Base-by-base conservation (phyloP, 2,329 filamentous ascomycete genomes). In the Chrysoporthe cubensis region DNA sequence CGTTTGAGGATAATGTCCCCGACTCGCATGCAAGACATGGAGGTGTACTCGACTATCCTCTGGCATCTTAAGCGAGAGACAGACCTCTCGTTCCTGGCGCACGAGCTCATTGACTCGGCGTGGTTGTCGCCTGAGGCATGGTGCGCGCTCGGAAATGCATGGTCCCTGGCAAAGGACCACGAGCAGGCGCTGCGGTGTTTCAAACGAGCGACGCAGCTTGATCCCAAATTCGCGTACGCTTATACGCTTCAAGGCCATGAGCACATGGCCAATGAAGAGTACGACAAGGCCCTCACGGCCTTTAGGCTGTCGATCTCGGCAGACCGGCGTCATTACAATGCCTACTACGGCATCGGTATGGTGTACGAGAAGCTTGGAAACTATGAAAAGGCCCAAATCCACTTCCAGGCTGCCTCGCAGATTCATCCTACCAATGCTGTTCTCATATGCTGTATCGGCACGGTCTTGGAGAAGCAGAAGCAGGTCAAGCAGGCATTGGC, bases 1-100 rank as follows among this genome's bases (percentile, higher is more conserved):
- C 89, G 90, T 66, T 87, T 99, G 72, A 90, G 93, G 62, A 87
- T 90, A 43, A 84, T 96, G 72, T 90, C 92, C 14, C 95, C 95
- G 0, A 92, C 92, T 1, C 89, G 93, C 4, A 84, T 96, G 57
- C 91, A 97, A 76, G 94, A 97, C 75, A 97, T 98, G 94, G 96
- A 99, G 76, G 90, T 98, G 46, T 99, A 97, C 80, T 98, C 95
- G 16, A 99, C 96, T 0, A 91, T 97, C n/a, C 85, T 99, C n/a
- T 99, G 96, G 96, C 94, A 97, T 78, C 82, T 97, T 70, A 97
- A 97, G 79, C 90, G 92, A 71, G 95, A 97, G 75, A 92, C 94
- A 0, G 93, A 97, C 70, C 84, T 99, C 32, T 94, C 95, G 0
- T 97, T 96, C 79, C 84, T 99, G 40, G 93, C 95, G 0, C 95